These are phyloP conservation scores for Pisolithus thermaeus DNA, from an alignment of 1,284 basidiomycete species.

Conservation along the genomic window DNA sequence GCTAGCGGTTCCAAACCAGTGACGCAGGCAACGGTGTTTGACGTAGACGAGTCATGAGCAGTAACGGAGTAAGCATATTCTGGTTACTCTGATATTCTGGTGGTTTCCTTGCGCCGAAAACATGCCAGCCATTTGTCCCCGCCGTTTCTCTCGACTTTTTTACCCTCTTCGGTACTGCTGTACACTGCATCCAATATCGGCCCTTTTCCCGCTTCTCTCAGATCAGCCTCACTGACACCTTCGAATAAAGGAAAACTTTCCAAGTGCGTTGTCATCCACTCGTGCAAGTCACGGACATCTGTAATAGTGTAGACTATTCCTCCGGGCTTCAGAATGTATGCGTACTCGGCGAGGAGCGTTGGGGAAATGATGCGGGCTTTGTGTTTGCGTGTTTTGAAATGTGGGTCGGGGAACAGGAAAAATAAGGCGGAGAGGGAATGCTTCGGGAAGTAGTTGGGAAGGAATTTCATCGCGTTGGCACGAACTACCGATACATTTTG, in stretches of 20 bases:
- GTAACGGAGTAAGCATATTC: not conserved
- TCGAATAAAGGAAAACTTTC: slow-evolving; percentile 85
- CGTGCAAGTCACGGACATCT: slow-evolving; percentile 90
- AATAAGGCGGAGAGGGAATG: slow-evolving; percentile 91
- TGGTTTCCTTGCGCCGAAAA: slow-evolving; percentile 59
- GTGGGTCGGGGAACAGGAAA: slow-evolving; percentile 98
- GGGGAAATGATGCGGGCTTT: slow-evolving; percentile 98
- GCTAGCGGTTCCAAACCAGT: slow-evolving; percentile 27
- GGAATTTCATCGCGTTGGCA: slow-evolving; percentile 98
- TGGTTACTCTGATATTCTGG: slow-evolving; percentile 16
- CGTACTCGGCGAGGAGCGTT: slow-evolving; percentile 91
- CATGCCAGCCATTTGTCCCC: slow-evolving; percentile 89
- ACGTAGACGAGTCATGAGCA: slow-evolving; percentile 28
- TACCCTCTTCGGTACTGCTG: slow-evolving; percentile 90
- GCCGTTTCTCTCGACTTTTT: slow-evolving; percentile 90
- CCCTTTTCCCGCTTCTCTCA: slow-evolving; percentile 68
- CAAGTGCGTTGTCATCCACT: slow-evolving; percentile 94
- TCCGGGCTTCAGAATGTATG: slow-evolving; percentile 85
- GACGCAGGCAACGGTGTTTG: slow-evolving; percentile 21
- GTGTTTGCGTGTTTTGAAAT: slow-evolving; percentile 98
- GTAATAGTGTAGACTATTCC: slow-evolving; percentile 98
- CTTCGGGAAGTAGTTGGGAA: slow-evolving; percentile 94
- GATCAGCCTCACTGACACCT: slow-evolving; percentile 65
- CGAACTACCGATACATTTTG: slow-evolving; percentile 94
- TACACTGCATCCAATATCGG: slow-evolving; percentile 77